phyloP scores from a whole-genome alignment of 495 filamentous ascomycete genomes.

The Arthonia radiata region DNA sequence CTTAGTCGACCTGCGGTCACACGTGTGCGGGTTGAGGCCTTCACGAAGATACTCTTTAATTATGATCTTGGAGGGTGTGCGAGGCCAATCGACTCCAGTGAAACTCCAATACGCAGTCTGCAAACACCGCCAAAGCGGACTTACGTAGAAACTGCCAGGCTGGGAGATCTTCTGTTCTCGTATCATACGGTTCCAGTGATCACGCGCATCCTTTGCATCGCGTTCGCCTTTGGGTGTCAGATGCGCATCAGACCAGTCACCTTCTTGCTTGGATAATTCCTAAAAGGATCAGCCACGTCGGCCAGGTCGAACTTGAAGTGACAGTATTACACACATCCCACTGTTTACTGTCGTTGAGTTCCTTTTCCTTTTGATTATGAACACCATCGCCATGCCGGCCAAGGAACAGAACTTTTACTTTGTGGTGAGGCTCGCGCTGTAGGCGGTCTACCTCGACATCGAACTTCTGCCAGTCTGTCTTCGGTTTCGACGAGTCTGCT shows the following conservation, averaged over 20 bases:
- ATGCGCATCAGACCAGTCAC: conserved; percentile 12
- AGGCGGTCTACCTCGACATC: too few relatives aligned
- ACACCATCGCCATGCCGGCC: conserved; percentile 15
- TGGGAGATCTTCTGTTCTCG: conserved; percentile 7
- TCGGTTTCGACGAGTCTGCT: too few relatives aligned
- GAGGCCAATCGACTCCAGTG: conserved; percentile 4
- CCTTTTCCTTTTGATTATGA: conserved; percentile 16
- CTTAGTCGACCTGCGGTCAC: conserved; percentile 4
- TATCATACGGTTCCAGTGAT: conserved; percentile 7
- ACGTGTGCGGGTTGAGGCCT: conserved; percentile 8
- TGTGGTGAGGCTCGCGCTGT: too few relatives aligned
- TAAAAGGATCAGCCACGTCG: neutral
- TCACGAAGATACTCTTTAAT: conserved; percentile 12
- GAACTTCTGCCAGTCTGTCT: too few relatives aligned
- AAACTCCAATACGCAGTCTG: conserved; percentile 12
- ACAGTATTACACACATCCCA: conserved; percentile 11
- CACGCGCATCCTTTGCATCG: conserved; percentile 9
- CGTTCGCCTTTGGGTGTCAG: conserved; percentile 8
- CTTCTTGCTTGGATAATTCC: conserved; percentile 13
- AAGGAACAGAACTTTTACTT: conserved; percentile 14
- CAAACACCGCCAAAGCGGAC: conserved; percentile 11
- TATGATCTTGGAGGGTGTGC: conserved; percentile 6
- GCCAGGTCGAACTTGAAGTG: conserved; percentile 1
- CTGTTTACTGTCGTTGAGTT: conserved; percentile 12
- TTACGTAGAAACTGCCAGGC: conserved; percentile 11